phyloP scores from a whole-genome alignment of 129 eudicot species.

The Artemisia argyi region DNA sequence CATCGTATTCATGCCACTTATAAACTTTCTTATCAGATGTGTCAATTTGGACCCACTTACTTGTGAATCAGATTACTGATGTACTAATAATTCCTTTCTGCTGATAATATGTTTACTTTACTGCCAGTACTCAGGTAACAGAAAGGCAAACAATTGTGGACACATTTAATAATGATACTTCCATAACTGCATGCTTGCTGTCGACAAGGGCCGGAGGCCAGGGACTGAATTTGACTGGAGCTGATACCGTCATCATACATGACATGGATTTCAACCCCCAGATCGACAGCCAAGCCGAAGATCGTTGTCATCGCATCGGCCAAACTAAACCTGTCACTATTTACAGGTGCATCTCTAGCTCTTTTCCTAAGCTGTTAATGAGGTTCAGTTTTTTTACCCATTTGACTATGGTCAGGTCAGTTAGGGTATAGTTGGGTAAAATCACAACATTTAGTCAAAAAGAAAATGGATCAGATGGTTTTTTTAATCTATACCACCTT shows the following conservation, averaged over 20 bases:
- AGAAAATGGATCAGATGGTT: too few species aligned
- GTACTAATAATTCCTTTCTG: not conserved
- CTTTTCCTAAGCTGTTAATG: too few species aligned
- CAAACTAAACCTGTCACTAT: slow-evolving; percentile 92
- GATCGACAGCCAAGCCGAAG: slow-evolving; percentile 98
- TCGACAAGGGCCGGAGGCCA: slow-evolving; percentile 99
- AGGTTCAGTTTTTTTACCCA: not conserved
- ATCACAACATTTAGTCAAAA: too few species aligned
- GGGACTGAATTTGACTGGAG: slow-evolving; percentile 93
- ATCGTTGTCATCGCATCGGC: slow-evolving; percentile 98
- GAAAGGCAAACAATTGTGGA: slow-evolving; percentile 98
- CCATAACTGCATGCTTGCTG: slow-evolving; percentile 93
- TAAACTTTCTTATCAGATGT: not conserved
- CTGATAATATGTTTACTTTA: slow-evolving; percentile 5
- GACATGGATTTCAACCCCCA: slow-evolving; percentile 99
- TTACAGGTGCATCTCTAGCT: slow-evolving; percentile 52
- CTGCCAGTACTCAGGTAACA: slow-evolving; percentile 84
- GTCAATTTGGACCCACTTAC: not conserved
- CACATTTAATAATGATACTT: slow-evolving; percentile 76
- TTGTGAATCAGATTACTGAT: not conserved
- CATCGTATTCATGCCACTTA: not conserved
- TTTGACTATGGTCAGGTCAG: too few species aligned
- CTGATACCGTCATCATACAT: slow-evolving; percentile 95
- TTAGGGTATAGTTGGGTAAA: too few species aligned
- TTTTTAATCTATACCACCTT: too few species aligned